Conservation (phyloP, 176 grass and related monocot genomes). For the Cenchrus americanus region DNA sequence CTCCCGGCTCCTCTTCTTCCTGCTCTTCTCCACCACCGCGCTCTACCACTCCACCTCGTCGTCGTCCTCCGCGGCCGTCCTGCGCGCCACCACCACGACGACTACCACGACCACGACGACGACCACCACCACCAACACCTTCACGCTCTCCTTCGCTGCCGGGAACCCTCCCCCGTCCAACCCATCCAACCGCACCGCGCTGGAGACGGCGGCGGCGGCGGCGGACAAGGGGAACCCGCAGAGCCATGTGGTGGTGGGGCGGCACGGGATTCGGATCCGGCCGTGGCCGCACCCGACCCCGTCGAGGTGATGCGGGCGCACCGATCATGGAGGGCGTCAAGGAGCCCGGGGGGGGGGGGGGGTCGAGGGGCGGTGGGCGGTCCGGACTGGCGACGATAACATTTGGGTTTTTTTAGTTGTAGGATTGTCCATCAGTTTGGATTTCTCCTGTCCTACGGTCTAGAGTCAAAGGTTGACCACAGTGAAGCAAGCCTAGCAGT, state of each 20-base stretch:
- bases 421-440: no score
- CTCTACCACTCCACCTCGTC: slow-evolving; percentile 58
- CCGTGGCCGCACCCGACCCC: slow-evolving; percentile 94
- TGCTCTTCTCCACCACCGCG: slow-evolving; percentile 72
- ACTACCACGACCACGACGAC: slow-evolving; percentile 31
- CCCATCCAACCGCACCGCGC: slow-evolving; percentile 27
- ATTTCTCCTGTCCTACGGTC: no score
- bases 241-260: slow-evolving; percentile 83
- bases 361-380: no score
- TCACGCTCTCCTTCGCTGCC: slow-evolving; percentile 74
- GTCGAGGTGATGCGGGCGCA: slow-evolving; percentile 84
- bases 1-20: slow-evolving; percentile 83
- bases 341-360: slow-evolving; percentile 61
- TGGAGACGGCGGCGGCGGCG: slow-evolving; percentile 6
- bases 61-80: slow-evolving; percentile 27
- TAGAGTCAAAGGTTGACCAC: no score
- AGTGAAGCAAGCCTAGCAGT: no score
- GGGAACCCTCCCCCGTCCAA: slow-evolving; percentile 42
- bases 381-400: no score
- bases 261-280: slow-evolving; percentile 91
- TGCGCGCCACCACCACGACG: slow-evolving; percentile 59
- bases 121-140: slow-evolving; percentile 59
- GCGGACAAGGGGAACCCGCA: slow-evolving; percentile 31
- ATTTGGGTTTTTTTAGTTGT: no score
- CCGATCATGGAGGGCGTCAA: slow-evolving; percentile 84